phyloP scores from a whole-genome alignment of 2,329 filamentous ascomycete genomes.

The Microcyclospora pomicola region DNA sequence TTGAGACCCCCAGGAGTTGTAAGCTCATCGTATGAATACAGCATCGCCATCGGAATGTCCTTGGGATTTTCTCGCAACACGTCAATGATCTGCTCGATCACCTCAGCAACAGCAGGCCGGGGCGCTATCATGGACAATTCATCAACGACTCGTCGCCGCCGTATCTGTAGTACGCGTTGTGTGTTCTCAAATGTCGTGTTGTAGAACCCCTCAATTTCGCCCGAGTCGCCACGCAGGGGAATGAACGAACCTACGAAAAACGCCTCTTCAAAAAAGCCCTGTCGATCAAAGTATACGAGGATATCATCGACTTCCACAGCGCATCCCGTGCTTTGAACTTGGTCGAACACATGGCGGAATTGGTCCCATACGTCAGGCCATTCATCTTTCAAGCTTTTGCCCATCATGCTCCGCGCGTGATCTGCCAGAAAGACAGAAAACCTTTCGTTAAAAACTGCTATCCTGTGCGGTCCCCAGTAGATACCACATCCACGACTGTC shows the following conservation, averaged over 20 bases:
- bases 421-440: constrained; percentile 20
- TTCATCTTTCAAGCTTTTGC: constrained; percentile 7
- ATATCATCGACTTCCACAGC: constrained; percentile 9
- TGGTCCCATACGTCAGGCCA: constrained; percentile 5
- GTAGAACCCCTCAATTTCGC: constrained; percentile 11
- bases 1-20: not conserved
- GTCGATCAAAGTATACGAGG: constrained; percentile 5
- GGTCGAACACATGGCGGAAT: constrained; percentile 3
- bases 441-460: constrained; percentile 26
- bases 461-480: constrained; percentile 19
- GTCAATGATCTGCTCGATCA: constrained; percentile 4
- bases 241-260: constrained; percentile 12
- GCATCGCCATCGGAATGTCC: constrained; percentile 7
- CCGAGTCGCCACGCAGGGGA: constrained; percentile 9
- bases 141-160: constrained; percentile 7
- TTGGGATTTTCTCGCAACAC: constrained; percentile 7
- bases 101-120: constrained; percentile 3
- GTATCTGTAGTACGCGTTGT: constrained; percentile 4
- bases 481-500: constrained; percentile 9
- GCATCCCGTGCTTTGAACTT: constrained; percentile 6
- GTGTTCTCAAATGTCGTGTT: constrained; percentile 13
- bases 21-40: constrained; percentile 9
- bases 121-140: constrained; percentile 4
- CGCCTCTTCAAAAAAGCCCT: constrained; percentile 11
- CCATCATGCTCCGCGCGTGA: constrained; percentile 14